Percentiles rank a stretch among this genome's conserved stretches.
phyloP scores from a whole-genome alignment of 2,329 filamentous ascomycete genomes.

The Monosporascus sp. region DNA sequence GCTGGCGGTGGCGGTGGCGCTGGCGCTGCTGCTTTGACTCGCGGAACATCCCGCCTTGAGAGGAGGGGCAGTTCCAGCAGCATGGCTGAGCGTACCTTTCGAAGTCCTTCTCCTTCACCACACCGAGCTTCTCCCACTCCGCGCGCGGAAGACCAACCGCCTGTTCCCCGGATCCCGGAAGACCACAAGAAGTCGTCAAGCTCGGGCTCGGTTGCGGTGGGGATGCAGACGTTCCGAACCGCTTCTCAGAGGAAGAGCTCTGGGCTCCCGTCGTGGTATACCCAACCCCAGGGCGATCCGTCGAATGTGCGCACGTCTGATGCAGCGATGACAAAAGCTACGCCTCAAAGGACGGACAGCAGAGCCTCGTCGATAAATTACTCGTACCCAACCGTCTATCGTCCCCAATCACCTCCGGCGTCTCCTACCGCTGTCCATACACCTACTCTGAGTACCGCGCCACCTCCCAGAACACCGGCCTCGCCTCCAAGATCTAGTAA shows the following conservation, averaged over 20 bases:
- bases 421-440: slow-evolving; percentile 20
- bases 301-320: slow-evolving; percentile 42
- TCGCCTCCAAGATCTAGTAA: slow-evolving; percentile 15
- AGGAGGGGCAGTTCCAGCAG: slow-evolving; percentile 68
- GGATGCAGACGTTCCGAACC: slow-evolving; percentile 45
- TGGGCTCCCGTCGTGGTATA: slow-evolving; percentile 45
- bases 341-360: slow-evolving; percentile 40
- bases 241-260: slow-evolving; percentile 47
- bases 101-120: slow-evolving; percentile 69
- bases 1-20: slow-evolving; percentile 39
- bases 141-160: slow-evolving; percentile 51
- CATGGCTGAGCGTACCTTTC: slow-evolving; percentile 86
- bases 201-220: slow-evolving; percentile 36
- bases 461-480: slow-evolving; percentile 10
- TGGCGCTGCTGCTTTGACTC: slow-evolving; percentile 33
- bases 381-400: slow-evolving; percentile 47
- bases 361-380: slow-evolving; percentile 51
- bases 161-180: slow-evolving; percentile 67
- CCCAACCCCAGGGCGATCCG: slow-evolving; percentile 37
- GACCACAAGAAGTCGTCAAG: slow-evolving; percentile 29
- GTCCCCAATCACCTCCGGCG: slow-evolving; percentile 35
- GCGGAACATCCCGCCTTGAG: slow-evolving; percentile 44
- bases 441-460: slow-evolving; percentile 11
- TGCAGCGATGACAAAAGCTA: slow-evolving; percentile 32
- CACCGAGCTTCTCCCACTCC: slow-evolving; percentile 37